Evolutionary conservation across 2,329 filamentous ascomycete species (phyloP).

Genomic region (Phyllosticta citribraziliensis): DNA sequence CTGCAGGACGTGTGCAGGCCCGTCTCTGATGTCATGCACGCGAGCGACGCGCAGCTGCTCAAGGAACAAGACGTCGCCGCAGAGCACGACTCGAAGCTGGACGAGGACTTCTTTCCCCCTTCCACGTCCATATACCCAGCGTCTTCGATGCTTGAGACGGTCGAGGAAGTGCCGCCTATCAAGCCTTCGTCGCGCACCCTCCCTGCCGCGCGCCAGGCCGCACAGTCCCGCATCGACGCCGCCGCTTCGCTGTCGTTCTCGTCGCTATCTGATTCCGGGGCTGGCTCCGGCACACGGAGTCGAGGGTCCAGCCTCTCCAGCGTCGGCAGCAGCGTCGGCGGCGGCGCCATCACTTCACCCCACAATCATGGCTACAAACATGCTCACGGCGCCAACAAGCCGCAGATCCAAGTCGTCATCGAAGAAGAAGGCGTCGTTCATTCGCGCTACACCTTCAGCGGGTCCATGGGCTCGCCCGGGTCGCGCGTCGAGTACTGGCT

Average conservation of each 20-base stretch:
- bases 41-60: not conserved
- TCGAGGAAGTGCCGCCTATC: not conserved
- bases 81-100: constrained; percentile 7
- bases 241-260: not conserved
- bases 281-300: not conserved
- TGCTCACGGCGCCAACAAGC: constrained; percentile 45
- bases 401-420: constrained; percentile 50
- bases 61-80: constrained; percentile 6
- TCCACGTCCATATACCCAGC: not conserved
- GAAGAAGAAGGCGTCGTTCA: constrained; percentile 38
- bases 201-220: not conserved
- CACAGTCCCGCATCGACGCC: not conserved
- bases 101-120: not conserved
- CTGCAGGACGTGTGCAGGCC: constrained; percentile 63
- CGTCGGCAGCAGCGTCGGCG: not conserved
- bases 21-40: constrained; percentile 40
- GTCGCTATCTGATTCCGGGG: not conserved
- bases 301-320: not conserved
- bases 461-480: constrained; percentile 51
- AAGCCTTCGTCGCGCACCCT: not conserved
- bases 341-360: not conserved
- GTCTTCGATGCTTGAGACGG: not conserved
- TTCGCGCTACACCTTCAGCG: constrained; percentile 30
- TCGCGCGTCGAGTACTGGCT: constrained; percentile 54
- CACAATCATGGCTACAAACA: not conserved